Evolutionary conservation across 148 eudicot species (phyloP).

Genomic region (Silene latifolia): DNA sequence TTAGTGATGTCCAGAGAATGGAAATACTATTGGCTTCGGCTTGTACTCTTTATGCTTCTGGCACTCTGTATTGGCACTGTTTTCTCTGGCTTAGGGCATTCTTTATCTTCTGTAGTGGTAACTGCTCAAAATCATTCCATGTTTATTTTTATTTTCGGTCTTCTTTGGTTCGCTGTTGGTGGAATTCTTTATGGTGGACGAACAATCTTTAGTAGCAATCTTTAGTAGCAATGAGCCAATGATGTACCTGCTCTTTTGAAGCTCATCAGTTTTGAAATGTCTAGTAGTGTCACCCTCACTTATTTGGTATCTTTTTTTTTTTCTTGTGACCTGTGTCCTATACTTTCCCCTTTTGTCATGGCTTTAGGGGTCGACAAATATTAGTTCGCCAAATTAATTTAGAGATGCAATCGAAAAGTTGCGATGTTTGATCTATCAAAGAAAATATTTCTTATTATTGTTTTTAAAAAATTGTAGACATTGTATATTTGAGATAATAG

Average conservation of each 20-base stretch:
- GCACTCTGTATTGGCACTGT: slow-evolving; percentile 84
- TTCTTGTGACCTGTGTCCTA: no score
- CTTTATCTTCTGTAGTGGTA: slow-evolving; percentile 95
- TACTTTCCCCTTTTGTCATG: not conserved
- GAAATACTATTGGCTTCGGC: slow-evolving; percentile 97
- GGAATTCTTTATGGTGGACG: no score
- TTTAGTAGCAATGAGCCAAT: no score
- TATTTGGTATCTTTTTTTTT: no score
- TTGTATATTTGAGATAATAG: not conserved
- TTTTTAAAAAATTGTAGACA: no score
- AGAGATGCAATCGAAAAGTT: not conserved
- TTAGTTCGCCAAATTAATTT: not conserved
- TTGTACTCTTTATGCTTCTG: slow-evolving; percentile 72
- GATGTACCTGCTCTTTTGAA: no score
- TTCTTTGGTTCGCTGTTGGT: no score
- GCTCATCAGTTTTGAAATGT: no score
- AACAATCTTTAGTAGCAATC: no score
- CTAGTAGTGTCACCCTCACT: not conserved
- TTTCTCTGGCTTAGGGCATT: slow-evolving; percentile 89
- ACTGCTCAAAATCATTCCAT: slow-evolving; percentile 26
- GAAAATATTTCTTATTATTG: no score
- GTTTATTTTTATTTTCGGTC: not conserved
- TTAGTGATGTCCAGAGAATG: slow-evolving; percentile 97
- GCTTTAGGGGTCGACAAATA: not conserved
- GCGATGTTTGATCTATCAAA: not conserved